Base-by-base conservation (phyloP, 805 yeast genomes). In the Saccharomycopsis fibuligera region DNA sequence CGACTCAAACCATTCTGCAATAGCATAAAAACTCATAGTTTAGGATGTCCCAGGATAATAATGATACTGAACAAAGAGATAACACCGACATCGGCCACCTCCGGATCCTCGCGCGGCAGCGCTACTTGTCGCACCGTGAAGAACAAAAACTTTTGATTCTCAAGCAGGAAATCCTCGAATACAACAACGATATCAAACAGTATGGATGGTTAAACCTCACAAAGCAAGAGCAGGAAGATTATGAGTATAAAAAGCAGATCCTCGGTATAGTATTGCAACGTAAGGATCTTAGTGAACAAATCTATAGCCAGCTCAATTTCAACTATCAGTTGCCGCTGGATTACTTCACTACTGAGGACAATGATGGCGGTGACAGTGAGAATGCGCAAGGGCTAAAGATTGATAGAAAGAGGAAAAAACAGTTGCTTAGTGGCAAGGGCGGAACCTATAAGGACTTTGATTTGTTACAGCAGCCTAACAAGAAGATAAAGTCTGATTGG, bases 321-420 rank as follows among this genome's bases (percentile, higher is more conserved):
- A 75, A 68, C 4, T 83, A 79, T 54, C 61, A 67, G 19, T 54
- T 83, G 16, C 88, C 86, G 1, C 77, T 75, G 33, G 87, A 79
- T 44, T 73, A 74, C 53, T 52, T 73, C n/a, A 75, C 74, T 2
- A n/a, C n/a, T n/a, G n/a, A n/a, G n/a, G n/a, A n/a, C n/a, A 69
- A 68, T 12, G 68, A 70, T 14, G 83, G 83, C 3, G 45, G 41
- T 35, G 43, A 41, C n/a, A 29, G 38, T 1, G n/a, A n/a, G n/a
- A n/a, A n/a, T n/a, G n/a, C n/a, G n/a, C n/a, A n/a, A n/a, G n/a
- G n/a, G n/a, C n/a, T n/a, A n/a, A 70, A 70, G 38, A 64, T 77
- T 9, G 86, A 81, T 53, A 64, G 68, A 21, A 73, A 74, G 54
- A 62, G 81, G 24, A 84, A 83, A 59, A 73, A 71, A 44, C 73